Conservation (phyloP, 2,329 filamentous ascomycete species). For the Pestalotiopsis sp. region DNA sequence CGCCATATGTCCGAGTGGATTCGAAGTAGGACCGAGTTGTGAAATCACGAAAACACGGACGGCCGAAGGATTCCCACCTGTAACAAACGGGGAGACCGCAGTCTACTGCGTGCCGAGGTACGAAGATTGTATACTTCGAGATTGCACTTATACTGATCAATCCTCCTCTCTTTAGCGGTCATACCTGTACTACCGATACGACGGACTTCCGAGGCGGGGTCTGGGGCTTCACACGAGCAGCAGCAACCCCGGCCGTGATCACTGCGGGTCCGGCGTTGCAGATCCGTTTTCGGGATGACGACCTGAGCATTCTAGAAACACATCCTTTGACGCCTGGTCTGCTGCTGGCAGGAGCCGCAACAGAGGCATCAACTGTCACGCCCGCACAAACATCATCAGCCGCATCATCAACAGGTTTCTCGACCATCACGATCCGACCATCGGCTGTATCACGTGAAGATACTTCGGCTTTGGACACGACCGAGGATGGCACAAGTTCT, state of each 20-base stretch:
- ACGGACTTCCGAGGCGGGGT: conserved; percentile 42
- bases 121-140: conserved; percentile 9
- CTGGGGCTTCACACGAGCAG: conserved; percentile 34
- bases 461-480: background rate
- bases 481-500: background rate
- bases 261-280: conserved; percentile 41
- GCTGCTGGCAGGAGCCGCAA: conserved; percentile 17
- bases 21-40: conserved; percentile 35
- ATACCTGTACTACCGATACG: conserved; percentile 42
- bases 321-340: conserved; percentile 38
- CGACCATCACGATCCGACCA: background rate
- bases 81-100: conserved; percentile 33
- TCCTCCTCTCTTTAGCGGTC: conserved; percentile 27
- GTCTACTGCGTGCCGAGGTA: conserved; percentile 35
- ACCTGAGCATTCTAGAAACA: conserved; percentile 37
- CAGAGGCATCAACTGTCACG: background rate
- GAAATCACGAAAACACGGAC: conserved; percentile 28
- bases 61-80: conserved; percentile 32
- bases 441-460: background rate
- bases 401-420: background rate
- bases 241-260: conserved; percentile 22
- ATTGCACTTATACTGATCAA: background rate
- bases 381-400: background rate
- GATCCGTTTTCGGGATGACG: conserved; percentile 39
- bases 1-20: conserved; percentile 41